A percentile compares a stretch with the other conserved stretches of the same genome.
phyloP scores from a whole-genome alignment of 2,329 filamentous ascomycete genomes.

The Ophiobolus disseminans region DNA sequence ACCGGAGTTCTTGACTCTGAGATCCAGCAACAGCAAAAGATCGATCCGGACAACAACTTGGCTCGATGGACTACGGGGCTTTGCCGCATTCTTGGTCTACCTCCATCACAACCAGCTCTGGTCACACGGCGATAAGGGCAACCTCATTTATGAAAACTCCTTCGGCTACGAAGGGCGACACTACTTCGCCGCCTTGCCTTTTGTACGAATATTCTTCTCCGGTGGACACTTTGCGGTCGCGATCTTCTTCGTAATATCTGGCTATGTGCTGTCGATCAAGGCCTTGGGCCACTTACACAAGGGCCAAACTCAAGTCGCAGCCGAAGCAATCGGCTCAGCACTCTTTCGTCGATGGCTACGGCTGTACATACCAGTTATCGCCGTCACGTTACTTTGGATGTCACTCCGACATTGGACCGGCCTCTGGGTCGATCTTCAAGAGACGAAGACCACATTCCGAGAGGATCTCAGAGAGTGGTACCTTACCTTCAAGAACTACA shows the following conservation, averaged over 20 bases:
- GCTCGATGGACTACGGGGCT: conserved; percentile 70
- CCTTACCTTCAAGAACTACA: conserved; percentile 66
- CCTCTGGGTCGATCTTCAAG: conserved; percentile 52
- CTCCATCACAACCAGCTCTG: conserved; percentile 60
- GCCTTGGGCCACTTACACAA: conserved; percentile 54
- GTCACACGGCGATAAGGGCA: conserved; percentile 57
- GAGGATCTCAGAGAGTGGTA: conserved; percentile 42
- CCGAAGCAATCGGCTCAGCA: conserved; percentile 56
- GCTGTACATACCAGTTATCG: conserved; percentile 61
- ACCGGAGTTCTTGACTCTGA: conserved; percentile 37
- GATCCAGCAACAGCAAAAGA: conserved; percentile 24
- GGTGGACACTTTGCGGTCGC: conserved; percentile 60
- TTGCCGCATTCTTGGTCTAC: conserved; percentile 72
- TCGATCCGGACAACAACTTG: conserved; percentile 40
- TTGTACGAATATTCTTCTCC: conserved; percentile 58
- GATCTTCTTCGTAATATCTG: conserved; percentile 61
- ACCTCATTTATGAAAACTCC: conserved; percentile 51
- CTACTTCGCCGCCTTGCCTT: conserved; percentile 50
- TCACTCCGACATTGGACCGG: conserved; percentile 57
- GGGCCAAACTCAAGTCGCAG: conserved; percentile 48
- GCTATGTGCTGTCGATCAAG: conserved; percentile 60
- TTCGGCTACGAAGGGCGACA: conserved; percentile 42
- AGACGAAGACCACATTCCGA: conserved; percentile 56
- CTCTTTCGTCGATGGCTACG: conserved; percentile 61
- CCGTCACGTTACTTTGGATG: conserved; percentile 62